Base-by-base conservation (phyloP, 129 eudicot species). In the Scalesia atractyloides region DNA sequence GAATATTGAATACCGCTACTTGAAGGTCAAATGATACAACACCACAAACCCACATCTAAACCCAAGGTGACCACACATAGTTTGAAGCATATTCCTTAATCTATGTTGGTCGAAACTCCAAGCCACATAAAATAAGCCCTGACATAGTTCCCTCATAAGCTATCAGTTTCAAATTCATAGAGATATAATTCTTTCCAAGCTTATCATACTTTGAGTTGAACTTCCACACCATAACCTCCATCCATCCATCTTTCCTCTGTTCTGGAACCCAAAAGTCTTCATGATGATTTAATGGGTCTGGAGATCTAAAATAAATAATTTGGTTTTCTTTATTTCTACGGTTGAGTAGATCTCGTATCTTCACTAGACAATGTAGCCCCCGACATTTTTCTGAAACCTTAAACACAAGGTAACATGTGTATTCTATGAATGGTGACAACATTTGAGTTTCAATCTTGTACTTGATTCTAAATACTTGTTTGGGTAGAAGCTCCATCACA, bases 61-160 rank as follows among this genome's bases (percentile, higher is more conserved):
- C 26, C 26, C 1, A 2, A 22, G 26, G 26, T 22, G 26, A 22
- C 1, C 26, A 22, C 26, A 2, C 26, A 22, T 37, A 37, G 6
- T 3, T 37, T 37, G 43, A 37, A 3, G 5, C 43, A 37, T 37
- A 37, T 37, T 48, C 52, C 13, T 12, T 5, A 0, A 48, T 2
- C 9, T 57, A 20, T 1, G 9, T 20, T 20, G 34, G 20, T 5
- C 63, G 63, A 57, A 57, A 57, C 63, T 22, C 14, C 5, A 57
- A 1, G 63, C 36, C 36, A 19, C 34, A 16, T 18, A 57, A 4
- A 20, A 57, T 9, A 57, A 57, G 63, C 1, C 63, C 63, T 1
- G n/a, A 19, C 63, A 57, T 57, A 20, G 34, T 57, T 57, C 63
- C 63, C 22, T 57, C 63, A 22, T 57, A 57, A 57, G 14, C 9